phyloP scores from a whole-genome alignment of 2,329 filamentous ascomycete species.

The Xylariales sp. region DNA sequence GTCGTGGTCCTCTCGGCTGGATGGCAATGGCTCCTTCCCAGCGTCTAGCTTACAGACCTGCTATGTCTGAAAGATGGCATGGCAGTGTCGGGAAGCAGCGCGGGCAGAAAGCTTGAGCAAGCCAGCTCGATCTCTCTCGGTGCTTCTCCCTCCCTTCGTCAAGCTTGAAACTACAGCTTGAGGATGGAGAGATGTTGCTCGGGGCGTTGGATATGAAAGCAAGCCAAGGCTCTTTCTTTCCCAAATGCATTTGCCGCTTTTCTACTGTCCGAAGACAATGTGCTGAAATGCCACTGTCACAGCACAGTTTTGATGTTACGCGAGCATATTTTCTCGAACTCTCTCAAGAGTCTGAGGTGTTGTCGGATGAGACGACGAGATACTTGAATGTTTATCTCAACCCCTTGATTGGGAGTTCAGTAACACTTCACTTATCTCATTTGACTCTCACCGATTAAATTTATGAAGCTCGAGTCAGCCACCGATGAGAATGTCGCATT shows the following conservation, averaged over 20 bases:
- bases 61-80: conserved; percentile 31
- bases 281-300: conserved; percentile 22
- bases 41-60: conserved; percentile 24
- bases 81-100: too few species aligned
- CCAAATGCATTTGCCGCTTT: conserved; percentile 68
- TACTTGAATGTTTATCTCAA: background rate
- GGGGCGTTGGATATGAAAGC: conserved; percentile 79
- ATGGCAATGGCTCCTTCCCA: conserved; percentile 21
- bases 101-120: too few species aligned
- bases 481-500: conserved; percentile 87
- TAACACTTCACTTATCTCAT: too few species aligned
- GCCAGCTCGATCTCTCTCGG: conserved; percentile 78
- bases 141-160: conserved; percentile 51
- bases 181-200: conserved; percentile 53
- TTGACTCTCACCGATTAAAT: conserved; percentile 79
- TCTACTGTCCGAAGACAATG: conserved; percentile 20
- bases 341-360: conserved; percentile 62
- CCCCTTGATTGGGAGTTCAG: conserved; percentile 13
- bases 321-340: conserved; percentile 40
- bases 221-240: conserved; percentile 63
- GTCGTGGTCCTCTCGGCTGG: conserved; percentile 82
- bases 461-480: conserved; percentile 73
- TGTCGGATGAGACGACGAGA: conserved; percentile 64
- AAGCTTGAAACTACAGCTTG: conserved; percentile 44
- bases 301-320: conserved; percentile 26